Percentiles rank a stretch among this genome's conserved stretches.
Evolutionary conservation across 768 basidiomycete species (phyloP).

Genomic region (Tricholoma sp.): DNA sequence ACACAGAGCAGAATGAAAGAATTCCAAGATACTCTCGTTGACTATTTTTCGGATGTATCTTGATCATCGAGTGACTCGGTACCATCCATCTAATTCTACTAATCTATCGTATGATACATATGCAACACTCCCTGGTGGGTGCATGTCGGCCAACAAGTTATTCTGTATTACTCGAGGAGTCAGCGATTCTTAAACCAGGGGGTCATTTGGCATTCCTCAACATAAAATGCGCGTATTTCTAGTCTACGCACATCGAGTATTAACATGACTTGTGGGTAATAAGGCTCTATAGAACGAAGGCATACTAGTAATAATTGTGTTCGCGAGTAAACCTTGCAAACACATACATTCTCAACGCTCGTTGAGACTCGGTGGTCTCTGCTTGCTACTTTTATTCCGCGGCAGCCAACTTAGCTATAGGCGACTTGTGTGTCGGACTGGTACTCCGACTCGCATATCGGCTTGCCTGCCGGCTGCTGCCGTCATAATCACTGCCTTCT

Average conservation of each 20-base stretch:
- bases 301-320: background rate
- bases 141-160: too few relatives aligned
- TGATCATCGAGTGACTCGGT: slow-evolving; percentile 10
- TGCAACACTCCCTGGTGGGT: too few relatives aligned
- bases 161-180: background rate
- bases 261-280: background rate
- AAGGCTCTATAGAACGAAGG: background rate
- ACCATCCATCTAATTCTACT: too few relatives aligned
- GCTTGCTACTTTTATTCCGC: too few relatives aligned
- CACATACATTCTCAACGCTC: background rate
- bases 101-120: too few relatives aligned
- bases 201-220: too few relatives aligned
- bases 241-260: background rate
- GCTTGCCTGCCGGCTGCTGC: slow-evolving; percentile 27
- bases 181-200: background rate
- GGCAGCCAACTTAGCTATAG: background rate
- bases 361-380: too few relatives aligned
- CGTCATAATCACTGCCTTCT: slow-evolving; percentile 53
- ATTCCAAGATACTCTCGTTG: slow-evolving; percentile 40
- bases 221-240: too few relatives aligned
- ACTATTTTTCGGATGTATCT: slow-evolving; percentile 40
- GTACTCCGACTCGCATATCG: slow-evolving; percentile 26
- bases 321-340: background rate
- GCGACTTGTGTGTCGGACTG: slow-evolving; percentile 16
- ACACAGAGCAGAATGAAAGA: slow-evolving; percentile 40